Percentiles rank a stretch among this genome's conserved stretches.
These are phyloP conservation scores for Oryza glumipatula DNA, from an alignment of 176 grass and related monocot genomes.

Conservation along the genomic window DNA sequence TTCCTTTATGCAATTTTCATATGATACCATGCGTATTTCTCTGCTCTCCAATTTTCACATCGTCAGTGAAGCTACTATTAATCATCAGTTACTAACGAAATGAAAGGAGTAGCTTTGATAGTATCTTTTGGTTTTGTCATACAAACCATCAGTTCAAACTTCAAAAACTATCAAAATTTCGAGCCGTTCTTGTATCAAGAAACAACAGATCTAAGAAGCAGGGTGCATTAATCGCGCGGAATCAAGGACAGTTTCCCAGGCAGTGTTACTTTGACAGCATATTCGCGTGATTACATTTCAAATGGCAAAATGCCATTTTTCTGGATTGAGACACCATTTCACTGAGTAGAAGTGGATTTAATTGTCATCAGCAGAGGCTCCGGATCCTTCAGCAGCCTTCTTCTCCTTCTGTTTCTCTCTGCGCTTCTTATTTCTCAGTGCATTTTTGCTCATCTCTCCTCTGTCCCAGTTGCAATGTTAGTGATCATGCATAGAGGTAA, in stretches of 20 bases:
- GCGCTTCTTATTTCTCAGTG: slow-evolving; percentile 95
- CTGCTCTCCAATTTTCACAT: too few relatives aligned
- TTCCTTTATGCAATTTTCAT: neutral
- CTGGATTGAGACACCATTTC: neutral
- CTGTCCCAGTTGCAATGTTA: slow-evolving; percentile 34
- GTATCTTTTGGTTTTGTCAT: neutral
- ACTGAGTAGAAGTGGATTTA: slow-evolving; percentile 40
- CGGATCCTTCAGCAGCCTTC: slow-evolving; percentile 66
- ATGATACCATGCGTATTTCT: neutral
- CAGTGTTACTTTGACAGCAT: neutral
- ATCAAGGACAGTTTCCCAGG: neutral
- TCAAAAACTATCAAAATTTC: slow-evolving; percentile 13
- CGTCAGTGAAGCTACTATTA: too few relatives aligned
- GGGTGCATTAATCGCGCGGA: neutral
- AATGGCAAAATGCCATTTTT: neutral
- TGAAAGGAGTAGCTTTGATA: neutral
- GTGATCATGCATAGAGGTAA: neutral
- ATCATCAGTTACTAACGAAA: too few relatives aligned
- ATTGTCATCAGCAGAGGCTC: slow-evolving; percentile 47
- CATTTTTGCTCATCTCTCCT: slow-evolving; percentile 93
- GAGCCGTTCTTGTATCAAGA: neutral
- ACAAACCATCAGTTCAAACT: slow-evolving; percentile 6
- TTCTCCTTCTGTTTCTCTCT: slow-evolving; percentile 93
- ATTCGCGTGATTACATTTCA: neutral
- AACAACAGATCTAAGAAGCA: neutral